phyloP scores from a whole-genome alignment of 805 yeast genomes.

The Candida railenensis region DNA sequence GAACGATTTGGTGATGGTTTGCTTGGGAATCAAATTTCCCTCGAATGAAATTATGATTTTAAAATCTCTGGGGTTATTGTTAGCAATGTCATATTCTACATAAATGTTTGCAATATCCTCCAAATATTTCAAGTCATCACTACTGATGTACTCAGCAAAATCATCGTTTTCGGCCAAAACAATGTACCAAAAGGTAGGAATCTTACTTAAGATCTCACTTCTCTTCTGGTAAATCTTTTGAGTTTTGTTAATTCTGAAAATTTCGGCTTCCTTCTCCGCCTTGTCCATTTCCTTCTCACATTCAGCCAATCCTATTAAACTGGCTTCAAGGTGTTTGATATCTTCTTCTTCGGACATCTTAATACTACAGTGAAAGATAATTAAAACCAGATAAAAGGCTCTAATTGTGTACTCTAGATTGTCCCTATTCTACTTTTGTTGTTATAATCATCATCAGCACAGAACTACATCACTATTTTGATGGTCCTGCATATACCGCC shows the following conservation, averaged over 20 bases:
- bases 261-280: constrained; percentile 61
- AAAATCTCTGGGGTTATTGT: constrained; percentile 52
- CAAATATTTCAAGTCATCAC: constrained; percentile 73
- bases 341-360: constrained; percentile 8
- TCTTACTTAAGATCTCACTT: constrained; percentile 45
- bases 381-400: not conserved
- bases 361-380: not conserved
- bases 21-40: constrained; percentile 51
- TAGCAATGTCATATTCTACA: constrained; percentile 51
- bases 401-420: no score
- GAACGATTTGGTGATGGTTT: constrained; percentile 62
- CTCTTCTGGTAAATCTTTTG: constrained; percentile 60
- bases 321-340: constrained; percentile 7
- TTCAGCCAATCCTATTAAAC: constrained; percentile 46
- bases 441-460: no score
- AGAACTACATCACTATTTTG: no score
- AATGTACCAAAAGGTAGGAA: constrained; percentile 85
- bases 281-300: constrained; percentile 58
- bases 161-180: constrained; percentile 83
- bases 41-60: constrained; percentile 57
- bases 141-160: constrained; percentile 74
- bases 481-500: no score
- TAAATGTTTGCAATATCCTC: constrained; percentile 65
- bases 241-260: constrained; percentile 50
- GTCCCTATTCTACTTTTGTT: no score